Conservation (phyloP, 371 early-diverging fungal species). For the Haplosporangium sp. region DNA sequence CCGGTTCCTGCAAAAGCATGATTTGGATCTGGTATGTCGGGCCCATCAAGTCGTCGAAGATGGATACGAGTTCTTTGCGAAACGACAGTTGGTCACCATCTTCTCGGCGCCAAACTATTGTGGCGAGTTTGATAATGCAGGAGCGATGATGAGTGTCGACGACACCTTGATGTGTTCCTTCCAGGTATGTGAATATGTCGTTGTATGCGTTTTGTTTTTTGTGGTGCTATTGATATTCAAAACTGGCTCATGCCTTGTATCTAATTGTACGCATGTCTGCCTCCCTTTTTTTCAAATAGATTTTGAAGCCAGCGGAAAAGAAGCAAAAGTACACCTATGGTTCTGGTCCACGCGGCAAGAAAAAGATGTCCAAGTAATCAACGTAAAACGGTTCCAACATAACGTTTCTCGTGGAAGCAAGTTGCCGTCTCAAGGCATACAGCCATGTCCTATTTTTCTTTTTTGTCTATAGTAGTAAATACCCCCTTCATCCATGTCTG, state of each 20-base stretch:
- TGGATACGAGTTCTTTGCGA: constrained; percentile 96
- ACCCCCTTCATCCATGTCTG: no score
- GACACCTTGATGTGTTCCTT: constrained; percentile 92
- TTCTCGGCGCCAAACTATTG: constrained; percentile 98
- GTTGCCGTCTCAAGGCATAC: no score
- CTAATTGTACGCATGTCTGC: neutral
- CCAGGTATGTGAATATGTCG: constrained; percentile 63
- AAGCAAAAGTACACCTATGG: constrained; percentile 39
- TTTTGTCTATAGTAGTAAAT: no score
- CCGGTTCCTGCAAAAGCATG: constrained; percentile 91
- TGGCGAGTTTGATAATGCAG: constrained; percentile 96
- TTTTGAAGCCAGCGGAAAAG: constrained; percentile 48
- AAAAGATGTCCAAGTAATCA: constrained; percentile 16
- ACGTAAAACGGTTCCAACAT: no score
- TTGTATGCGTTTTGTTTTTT: neutral
- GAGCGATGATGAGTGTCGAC: constrained; percentile 98
- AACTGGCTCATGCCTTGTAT: neutral
- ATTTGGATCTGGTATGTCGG: constrained; percentile 92
- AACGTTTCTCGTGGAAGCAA: no score
- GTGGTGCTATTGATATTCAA: neutral
- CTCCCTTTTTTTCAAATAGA: neutral
- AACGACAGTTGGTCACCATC: constrained; percentile 93
- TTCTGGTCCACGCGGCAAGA: constrained; percentile 44
- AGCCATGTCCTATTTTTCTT: no score
- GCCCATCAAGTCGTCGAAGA: constrained; percentile 98